Evolutionary conservation across 1,139 yeast species (phyloP).

Genomic region (Saccharomyces hybrid): DNA sequence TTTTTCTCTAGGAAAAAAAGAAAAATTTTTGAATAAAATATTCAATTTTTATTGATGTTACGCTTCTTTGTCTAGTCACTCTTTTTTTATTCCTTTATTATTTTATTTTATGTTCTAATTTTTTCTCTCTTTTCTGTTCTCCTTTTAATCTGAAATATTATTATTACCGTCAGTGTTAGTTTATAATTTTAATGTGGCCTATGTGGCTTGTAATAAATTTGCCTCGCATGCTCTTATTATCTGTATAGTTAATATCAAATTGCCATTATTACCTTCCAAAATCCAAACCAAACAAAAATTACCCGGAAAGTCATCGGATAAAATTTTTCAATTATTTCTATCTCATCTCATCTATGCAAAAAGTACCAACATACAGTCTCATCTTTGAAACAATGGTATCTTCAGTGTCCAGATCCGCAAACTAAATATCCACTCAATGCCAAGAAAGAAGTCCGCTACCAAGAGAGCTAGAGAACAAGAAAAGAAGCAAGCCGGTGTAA

Average conservation of each 20-base stretch:
- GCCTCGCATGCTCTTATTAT: background rate
- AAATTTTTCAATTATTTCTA: background rate
- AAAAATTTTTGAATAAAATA: background rate
- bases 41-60: background rate
- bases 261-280: background rate
- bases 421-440: slow-evolving; percentile 40
- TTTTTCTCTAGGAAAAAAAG: background rate
- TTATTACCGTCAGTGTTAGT: background rate
- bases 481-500: slow-evolving; percentile 17
- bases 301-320: background rate
- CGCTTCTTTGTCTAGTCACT: background rate
- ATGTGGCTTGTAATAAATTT: background rate
- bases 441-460: slow-evolving; percentile 86
- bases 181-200: background rate
- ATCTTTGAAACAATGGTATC: background rate
- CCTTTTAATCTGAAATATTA: background rate
- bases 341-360: background rate
- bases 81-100: background rate
- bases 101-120: background rate
- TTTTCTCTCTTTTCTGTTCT: background rate
- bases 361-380: background rate
- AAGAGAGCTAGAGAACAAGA: slow-evolving; percentile 59
- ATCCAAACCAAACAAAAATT: background rate
- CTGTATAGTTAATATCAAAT: background rate
- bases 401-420: background rate